These are phyloP conservation scores for Trichosporon coremiiforme DNA, from an alignment of 1,284 basidiomycete species.

Conservation along the genomic window DNA sequence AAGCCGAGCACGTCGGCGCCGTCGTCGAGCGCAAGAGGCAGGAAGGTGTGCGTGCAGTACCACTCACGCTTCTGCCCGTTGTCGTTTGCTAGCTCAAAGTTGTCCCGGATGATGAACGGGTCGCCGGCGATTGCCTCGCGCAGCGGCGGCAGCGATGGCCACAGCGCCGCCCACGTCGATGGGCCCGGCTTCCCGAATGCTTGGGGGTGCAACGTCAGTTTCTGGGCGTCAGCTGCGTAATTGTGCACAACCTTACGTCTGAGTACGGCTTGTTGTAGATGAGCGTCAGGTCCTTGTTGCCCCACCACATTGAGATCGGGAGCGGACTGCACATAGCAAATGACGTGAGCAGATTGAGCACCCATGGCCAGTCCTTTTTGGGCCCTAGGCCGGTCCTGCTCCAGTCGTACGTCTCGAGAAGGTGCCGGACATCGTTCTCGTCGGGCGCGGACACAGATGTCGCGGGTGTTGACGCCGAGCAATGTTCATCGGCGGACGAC, in stretches of 20 bases:
- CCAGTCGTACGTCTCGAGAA: neutral
- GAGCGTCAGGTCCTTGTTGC: neutral
- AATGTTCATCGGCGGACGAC: neutral
- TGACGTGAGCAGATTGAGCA: neutral
- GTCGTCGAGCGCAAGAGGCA: neutral
- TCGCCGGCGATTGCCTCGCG: constrained; percentile 16
- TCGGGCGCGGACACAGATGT: neutral
- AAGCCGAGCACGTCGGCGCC: neutral
- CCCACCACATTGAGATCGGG: neutral
- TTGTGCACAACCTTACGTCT: neutral
- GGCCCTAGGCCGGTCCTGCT: neutral
- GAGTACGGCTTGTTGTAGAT: constrained; percentile 4
- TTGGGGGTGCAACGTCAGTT: neutral
- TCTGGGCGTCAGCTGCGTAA: neutral
- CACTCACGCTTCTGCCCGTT: constrained; percentile 1
- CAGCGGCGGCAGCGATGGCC: neutral
- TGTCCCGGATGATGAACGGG: constrained; percentile 53
- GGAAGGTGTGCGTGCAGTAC: neutral
- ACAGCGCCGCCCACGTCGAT: neutral
- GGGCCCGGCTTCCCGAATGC: neutral
- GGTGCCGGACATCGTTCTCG: neutral
- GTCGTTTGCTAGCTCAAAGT: constrained; percentile 50
- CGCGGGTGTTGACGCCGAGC: neutral
- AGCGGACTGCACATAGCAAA: constrained; percentile 2
- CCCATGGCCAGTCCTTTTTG: neutral